A percentile compares a stretch with the other conserved stretches of the same genome.
These are phyloP conservation scores for Phanerochaete carnosa DNA, from an alignment of 768 basidiomycete species.

Conservation along the genomic window DNA sequence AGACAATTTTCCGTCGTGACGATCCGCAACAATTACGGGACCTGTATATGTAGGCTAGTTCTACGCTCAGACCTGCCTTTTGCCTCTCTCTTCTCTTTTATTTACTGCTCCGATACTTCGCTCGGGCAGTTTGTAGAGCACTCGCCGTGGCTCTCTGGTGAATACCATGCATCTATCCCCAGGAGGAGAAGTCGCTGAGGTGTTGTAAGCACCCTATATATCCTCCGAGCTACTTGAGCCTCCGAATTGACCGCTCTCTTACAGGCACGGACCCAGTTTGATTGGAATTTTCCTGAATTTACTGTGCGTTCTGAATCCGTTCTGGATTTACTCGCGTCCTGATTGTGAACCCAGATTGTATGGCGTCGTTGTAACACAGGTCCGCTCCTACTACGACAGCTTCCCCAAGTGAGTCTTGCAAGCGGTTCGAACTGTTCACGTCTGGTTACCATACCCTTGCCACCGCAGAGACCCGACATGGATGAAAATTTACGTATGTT, in stretches of 20 bases:
- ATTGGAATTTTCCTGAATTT: constrained; percentile 10
- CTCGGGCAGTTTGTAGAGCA: neutral
- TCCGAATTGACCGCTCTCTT: neutral
- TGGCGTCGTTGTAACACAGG: constrained; percentile 6
- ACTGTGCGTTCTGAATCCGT: neutral
- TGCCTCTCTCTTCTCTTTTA: neutral
- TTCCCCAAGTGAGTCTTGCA: neutral
- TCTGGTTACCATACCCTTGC: neutral
- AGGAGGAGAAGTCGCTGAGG: neutral
- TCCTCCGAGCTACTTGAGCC: neutral
- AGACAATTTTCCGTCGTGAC: neutral
- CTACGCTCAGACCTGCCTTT: neutral
- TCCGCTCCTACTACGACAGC: constrained; percentile 1
- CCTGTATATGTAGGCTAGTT: neutral
- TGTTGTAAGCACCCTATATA: neutral
- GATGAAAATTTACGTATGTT: constrained; percentile 14
- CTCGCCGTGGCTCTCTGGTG: neutral
- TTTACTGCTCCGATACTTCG: neutral
- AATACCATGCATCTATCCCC: neutral
- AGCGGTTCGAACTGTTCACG: neutral
- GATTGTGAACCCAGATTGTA: neutral
- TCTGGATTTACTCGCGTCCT: neutral
- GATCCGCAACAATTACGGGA: neutral
- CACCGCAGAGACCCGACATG: constrained; percentile 10
- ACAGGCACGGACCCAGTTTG: constrained; percentile 7